Evolutionary conservation across 2,329 filamentous ascomycete species (phyloP).

Genomic region (Sporothrix phasma): DNA sequence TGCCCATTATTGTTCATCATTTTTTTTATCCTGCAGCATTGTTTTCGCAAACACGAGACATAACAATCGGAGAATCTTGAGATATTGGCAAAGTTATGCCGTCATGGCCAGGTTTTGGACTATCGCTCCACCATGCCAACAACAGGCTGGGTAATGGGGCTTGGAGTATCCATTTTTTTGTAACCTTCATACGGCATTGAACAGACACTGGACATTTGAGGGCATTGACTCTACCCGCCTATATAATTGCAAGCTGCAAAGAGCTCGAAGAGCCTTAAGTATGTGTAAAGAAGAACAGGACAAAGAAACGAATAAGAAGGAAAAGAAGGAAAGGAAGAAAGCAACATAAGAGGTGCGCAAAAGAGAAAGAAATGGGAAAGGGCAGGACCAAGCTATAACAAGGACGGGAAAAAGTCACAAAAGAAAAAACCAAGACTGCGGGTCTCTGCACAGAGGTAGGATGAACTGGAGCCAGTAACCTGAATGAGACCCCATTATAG

Average conservation of each 20-base stretch:
- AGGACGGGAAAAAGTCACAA: neutral
- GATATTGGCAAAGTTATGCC: no score
- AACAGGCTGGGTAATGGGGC: neutral
- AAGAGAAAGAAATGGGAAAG: no score
- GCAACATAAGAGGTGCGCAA: no score
- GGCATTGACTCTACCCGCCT: no score
- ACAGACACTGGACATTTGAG: no score
- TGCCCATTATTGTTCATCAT: no score
- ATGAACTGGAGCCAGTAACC: neutral
- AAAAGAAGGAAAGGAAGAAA: neutral
- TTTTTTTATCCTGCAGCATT: no score
- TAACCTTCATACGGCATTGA: neutral
- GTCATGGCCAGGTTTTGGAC: neutral
- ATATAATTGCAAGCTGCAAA: no score
- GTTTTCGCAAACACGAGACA: neutral
- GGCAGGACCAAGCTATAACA: no score
- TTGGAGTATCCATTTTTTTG: neutral
- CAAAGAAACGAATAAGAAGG: neutral
- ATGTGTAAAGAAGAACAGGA: no score
- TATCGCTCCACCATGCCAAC: neutral
- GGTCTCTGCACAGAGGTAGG: neutral
- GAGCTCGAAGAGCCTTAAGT: neutral
- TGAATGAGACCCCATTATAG: no score
- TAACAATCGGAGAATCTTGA: neutral
- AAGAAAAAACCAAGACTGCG: slow-evolving; percentile 3